These are phyloP conservation scores for Candida sakaeoensis DNA, from an alignment of 805 yeast species.

Conservation along the genomic window DNA sequence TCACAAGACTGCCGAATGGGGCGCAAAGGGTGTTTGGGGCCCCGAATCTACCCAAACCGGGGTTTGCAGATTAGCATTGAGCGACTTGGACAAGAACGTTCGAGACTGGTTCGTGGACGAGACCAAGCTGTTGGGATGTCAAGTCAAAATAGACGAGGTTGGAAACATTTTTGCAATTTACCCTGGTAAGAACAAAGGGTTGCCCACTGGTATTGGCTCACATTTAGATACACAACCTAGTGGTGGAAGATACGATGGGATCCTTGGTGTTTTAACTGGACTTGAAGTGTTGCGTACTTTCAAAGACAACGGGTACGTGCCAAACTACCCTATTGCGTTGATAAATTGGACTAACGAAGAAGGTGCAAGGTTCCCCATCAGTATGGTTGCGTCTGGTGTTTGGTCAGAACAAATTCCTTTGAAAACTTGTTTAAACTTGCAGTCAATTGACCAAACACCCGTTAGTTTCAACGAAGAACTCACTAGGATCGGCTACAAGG, in stretches of 20 bases:
- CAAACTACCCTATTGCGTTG: conserved; percentile 64
- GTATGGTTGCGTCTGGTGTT: conserved; percentile 63
- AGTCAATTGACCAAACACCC: conserved; percentile 49
- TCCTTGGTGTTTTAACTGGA: conserved; percentile 64
- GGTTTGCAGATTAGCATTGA: conserved; percentile 60
- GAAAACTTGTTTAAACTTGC: conserved; percentile 48
- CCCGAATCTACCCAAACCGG: conserved; percentile 55
- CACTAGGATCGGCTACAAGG: conserved; percentile 59
- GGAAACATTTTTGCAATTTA: conserved; percentile 67
- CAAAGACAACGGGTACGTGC: conserved; percentile 52
- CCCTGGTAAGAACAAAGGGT: conserved; percentile 46
- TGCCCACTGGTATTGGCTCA: conserved; percentile 68
- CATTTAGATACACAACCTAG: conserved; percentile 77
- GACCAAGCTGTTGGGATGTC: conserved; percentile 51
- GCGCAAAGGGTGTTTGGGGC: conserved; percentile 66
- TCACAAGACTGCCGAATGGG: conserved; percentile 59
- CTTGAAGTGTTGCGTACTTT: conserved; percentile 64
- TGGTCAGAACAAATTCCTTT: conserved; percentile 54
- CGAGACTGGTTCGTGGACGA: conserved; percentile 64
- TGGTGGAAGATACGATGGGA: conserved; percentile 76
- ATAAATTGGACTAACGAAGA: conserved; percentile 76
- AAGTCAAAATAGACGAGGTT: conserved; percentile 55
- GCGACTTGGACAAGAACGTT: conserved; percentile 59
- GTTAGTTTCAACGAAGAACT: conserved; percentile 54
- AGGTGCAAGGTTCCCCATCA: conserved; percentile 73